Percentiles rank a stretch among this genome's conserved stretches.
phyloP scores from a whole-genome alignment of 257 asterid species.

The Eustoma russellianum region DNA sequence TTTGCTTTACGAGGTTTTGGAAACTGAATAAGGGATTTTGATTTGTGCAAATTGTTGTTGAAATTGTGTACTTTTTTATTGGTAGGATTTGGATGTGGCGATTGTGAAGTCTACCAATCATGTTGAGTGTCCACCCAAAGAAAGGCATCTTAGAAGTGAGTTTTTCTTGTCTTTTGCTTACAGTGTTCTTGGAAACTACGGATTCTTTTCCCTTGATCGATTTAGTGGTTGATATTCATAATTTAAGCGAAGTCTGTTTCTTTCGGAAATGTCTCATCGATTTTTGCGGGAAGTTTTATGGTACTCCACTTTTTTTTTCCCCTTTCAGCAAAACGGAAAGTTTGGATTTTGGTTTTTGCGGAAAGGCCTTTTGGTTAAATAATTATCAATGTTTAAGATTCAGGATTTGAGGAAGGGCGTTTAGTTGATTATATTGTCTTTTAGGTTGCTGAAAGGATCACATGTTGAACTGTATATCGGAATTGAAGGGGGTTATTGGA shows the following conservation, averaged over 20 bases:
- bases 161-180: slow-evolving; percentile 4
- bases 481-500: too few species aligned
- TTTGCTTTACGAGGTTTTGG: slow-evolving; percentile 3
- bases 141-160: slow-evolving; percentile 86
- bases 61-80: slow-evolving; percentile 14
- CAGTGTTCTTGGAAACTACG: slow-evolving; percentile 8
- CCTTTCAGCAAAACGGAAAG: neutral
- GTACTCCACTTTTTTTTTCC: slow-evolving; percentile 2
- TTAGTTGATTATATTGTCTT: too few species aligned
- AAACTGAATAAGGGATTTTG: slow-evolving; percentile 12
- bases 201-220: slow-evolving; percentile 19
- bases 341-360: neutral
- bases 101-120: slow-evolving; percentile 97
- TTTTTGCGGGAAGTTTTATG: slow-evolving; percentile 2
- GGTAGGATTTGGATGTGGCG: slow-evolving; percentile 96
- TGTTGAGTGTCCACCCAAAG: slow-evolving; percentile 93
- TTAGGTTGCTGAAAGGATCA: too few species aligned
- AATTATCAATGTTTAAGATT: too few species aligned
- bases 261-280: slow-evolving; percentile 8
- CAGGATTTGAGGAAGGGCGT: too few species aligned
- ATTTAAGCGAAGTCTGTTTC: slow-evolving; percentile 12
- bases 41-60: neutral
- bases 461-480: too few species aligned
- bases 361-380: too few species aligned
- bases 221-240: slow-evolving; percentile 12